Percentiles rank a stretch among this genome's conserved stretches.
Evolutionary conservation across 78 protist genomes (phyloP).

Genomic region (Salpingoeca rosetta): DNA sequence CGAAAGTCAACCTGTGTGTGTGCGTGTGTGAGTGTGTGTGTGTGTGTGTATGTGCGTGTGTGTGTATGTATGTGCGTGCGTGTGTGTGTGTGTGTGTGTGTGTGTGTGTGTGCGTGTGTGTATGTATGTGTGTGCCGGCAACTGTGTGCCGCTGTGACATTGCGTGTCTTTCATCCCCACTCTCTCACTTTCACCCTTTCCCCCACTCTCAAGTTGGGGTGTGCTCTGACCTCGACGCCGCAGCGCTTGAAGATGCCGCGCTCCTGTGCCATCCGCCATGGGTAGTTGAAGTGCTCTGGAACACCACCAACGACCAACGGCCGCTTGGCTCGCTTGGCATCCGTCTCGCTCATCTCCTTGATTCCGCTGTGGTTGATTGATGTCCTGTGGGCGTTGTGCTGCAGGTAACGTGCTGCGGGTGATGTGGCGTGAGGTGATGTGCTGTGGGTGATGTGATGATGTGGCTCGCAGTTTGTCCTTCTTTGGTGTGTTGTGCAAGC

Average conservation of each 20-base stretch:
- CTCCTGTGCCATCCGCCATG: neutral
- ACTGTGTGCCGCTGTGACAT: no score
- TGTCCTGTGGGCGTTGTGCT: neutral
- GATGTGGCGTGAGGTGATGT: neutral
- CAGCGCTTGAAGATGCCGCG: neutral
- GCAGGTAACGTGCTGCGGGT: neutral
- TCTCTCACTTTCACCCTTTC: no score
- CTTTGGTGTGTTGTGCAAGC: no score
- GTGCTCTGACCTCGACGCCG: neutral
- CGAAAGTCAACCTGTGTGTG: neutral
- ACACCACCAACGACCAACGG: slow-evolving; percentile 7
- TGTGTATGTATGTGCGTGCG: no score
- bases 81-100: no score
- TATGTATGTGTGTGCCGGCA: no score
- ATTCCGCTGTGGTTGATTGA: neutral
- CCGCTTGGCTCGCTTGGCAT: neutral
- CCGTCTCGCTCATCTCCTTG: neutral
- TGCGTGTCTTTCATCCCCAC: no score
- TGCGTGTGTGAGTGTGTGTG: no score
- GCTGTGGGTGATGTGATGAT: neutral
- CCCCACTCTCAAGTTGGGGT: no score
- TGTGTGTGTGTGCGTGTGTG: no score
- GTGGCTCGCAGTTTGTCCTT: no score
- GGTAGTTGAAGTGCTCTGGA: slow-evolving; percentile 16
- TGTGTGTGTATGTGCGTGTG: no score